Base-by-base conservation (phyloP, 345 rosid genomes). In the Anacardium occidentale region DNA sequence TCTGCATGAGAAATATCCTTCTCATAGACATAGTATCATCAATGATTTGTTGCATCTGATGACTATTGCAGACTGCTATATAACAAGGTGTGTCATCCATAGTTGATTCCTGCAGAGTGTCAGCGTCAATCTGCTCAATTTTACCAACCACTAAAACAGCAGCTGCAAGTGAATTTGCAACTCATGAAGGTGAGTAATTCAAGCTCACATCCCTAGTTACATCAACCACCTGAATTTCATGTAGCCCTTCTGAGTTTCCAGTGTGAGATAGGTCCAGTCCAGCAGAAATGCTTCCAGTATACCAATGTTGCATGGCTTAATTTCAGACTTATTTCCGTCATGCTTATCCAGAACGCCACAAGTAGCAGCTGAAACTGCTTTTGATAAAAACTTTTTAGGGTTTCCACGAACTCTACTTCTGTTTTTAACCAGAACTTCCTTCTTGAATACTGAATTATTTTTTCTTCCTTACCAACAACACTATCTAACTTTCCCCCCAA, bases 401-500 rank as follows among this genome's bases (percentile, higher is more conserved):
- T 2, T 10, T 53, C 67, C 84, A 25, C 7, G 53, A 56, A 8
- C 69, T 75, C 74, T 70, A 72, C 62, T 70, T 76, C 79, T 65
- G 79, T 75, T 71, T 85, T 90, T 54, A 66, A 73, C 83, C 83
- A 88, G 26, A 70, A 59, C 76, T 83, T 92, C 88, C 91, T 86
- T 80, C 99, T 91, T 40, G 90, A 76, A 81, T 95, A 95, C 57
- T 86, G 94, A 70, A 95, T 83, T 74, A 95, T 75, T 75, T 75
- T 83, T 73, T 80, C 84, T 66, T 86, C 87, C 63, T 83, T 86
- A 70, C 66, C 82, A 70, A 74, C 69, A 59, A 22, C 59, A 48
- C 64, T 47, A 66, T 81, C 82, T 37, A 78, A 56, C 64, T 75
- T 80, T 62, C 73, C 78, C 58, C 68, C 64, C 66, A n/a, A 29